Base-by-base conservation (phyloP, 2,329 filamentous ascomycete species). In the Stemphylium beticola region DNA sequence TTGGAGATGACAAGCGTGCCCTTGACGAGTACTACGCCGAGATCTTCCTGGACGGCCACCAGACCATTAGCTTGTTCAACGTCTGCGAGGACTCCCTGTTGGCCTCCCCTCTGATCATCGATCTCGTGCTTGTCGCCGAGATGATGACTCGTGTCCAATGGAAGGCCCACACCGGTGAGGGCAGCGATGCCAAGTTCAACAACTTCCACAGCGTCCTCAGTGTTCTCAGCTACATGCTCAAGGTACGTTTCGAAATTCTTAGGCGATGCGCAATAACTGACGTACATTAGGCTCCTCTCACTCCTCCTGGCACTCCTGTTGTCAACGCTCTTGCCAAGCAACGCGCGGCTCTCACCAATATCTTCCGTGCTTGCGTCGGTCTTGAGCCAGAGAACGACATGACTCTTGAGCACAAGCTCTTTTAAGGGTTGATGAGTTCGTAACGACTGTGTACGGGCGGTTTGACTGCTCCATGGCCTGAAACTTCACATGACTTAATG, bases 21-120 rank as follows among this genome's bases (percentile, higher is more conserved):
- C 85, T 99, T 49, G 95, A 99, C 73, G 95, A 99, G 84, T 99
- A 99, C 85, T 97, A 97, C 68, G 95, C 92, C 51, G 93, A 99
- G 84, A 98, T 99, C 79, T 99, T 99, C 85, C 85, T 98, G 53
- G 95, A 95, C 65, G 95, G 95, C 37, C 95, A 98, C 81, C 95
- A 99, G 83, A 98, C 92, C 68, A 99, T 99, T 76, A 93, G 89
- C 70, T 84, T 99, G 76, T 97, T 96, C 87, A 99, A 99, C 78
- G 93, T 98, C 68, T 99, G 95, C 82, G 95, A 99, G 81, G 95
- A 99, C 80, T 98, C 95, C 39, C 88, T 99, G 47, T 84, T 99
- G 65, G 95, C 95, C 10, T 96, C 93, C 44, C 95, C 95, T 31
- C 82, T 99, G 73, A 99, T 99, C 83, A 96, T 99, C 72, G 95